These are phyloP conservation scores for Middelhovenomyces tepae DNA, from an alignment of 805 yeast species.

Conservation along the genomic window DNA sequence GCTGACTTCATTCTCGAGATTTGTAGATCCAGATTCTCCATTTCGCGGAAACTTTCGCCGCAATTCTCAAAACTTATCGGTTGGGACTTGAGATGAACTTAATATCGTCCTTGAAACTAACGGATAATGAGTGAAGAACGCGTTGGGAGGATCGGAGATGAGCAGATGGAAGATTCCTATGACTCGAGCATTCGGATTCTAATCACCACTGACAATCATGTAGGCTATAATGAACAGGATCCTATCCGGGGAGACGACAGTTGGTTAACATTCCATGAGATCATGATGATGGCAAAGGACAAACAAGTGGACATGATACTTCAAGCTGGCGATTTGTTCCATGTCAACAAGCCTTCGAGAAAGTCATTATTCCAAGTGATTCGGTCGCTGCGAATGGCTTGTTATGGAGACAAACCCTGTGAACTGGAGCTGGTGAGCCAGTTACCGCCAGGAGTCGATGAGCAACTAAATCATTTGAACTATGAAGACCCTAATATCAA, in stretches of 20 bases:
- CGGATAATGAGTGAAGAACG: conserved; percentile 1
- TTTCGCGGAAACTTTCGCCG: no score
- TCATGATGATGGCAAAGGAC: conserved; percentile 58
- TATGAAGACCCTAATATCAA: conserved; percentile 88
- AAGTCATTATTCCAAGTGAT: conserved; percentile 79
- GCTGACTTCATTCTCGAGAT: no score
- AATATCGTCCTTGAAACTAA: conserved; percentile 1
- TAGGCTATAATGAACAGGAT: conserved; percentile 85
- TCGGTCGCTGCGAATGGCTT: conserved; percentile 55
- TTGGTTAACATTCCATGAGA: conserved; percentile 80
- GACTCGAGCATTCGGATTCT: conserved; percentile 67
- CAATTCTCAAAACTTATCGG: no score
- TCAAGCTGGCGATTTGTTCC: conserved; percentile 92
- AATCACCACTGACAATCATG: conserved; percentile 92
- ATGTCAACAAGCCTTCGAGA: conserved; percentile 79
- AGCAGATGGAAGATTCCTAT: conserved; percentile 29
- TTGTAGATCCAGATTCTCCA: no score
- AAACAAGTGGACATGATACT: conserved; percentile 66
- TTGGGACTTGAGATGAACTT: no score
- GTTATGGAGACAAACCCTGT: conserved; percentile 83
- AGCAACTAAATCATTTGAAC: conserved; percentile 54
- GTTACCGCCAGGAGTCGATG: conserved; percentile 26
- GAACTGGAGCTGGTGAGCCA: conserved; percentile 78
- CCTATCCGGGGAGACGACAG: conserved; percentile 87
- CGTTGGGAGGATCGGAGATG: conserved; percentile 32